Base-by-base conservation (phyloP, 2,329 filamentous ascomycete genomes). In the Tolypocladium endophyticum region DNA sequence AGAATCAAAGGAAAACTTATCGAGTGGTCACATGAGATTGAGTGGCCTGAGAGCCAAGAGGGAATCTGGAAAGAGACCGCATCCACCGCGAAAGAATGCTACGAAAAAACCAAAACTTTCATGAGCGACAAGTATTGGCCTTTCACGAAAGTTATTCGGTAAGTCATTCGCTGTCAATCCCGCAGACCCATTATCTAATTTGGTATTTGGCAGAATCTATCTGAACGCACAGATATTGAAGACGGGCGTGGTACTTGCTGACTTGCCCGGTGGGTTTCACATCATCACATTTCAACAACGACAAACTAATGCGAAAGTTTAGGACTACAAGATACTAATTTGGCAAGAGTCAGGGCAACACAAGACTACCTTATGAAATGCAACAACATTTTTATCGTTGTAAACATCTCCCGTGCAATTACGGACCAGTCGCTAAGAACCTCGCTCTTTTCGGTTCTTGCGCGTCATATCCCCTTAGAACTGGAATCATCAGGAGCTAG, bases 141-240 rank as follows among this genome's bases (percentile, higher is more conserved):
- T 7, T 73, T 74, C 35, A 73, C 71, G 0, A 73, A 73, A 60
- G 66, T 71, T 9, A 72, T 73, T 20, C 69, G 68, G 71, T 71
- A 64, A 58, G 64, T 5, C 0, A 28, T 1, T 33, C 2, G 4
- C 3, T 14, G 12, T 6, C 14, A 16, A 7, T n/a, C n/a, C n/a
- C n/a, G n/a, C n/a, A n/a, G n/a, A n/a, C n/a, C n/a, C n/a, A n/a
- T n/a, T n/a, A n/a, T 28, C n/a, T 53, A 33, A 45, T 38, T 11
- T 5, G 2, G 38, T 41, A 14, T 35, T 5, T 25, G 14, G 14
- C 3, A 72, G 71, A 1, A 62, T 73, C 2, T 72, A 71, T 63
- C 61, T 73, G 2, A 63, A 65, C 57, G 65, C 72, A 1, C 65
- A 66, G 30, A 62, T 74, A 8, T 59, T 74, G 5, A 69, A 70